Evolutionary conservation across 495 filamentous ascomycete genomes (phyloP).

Genomic region (Penicillium nucicola): DNA sequence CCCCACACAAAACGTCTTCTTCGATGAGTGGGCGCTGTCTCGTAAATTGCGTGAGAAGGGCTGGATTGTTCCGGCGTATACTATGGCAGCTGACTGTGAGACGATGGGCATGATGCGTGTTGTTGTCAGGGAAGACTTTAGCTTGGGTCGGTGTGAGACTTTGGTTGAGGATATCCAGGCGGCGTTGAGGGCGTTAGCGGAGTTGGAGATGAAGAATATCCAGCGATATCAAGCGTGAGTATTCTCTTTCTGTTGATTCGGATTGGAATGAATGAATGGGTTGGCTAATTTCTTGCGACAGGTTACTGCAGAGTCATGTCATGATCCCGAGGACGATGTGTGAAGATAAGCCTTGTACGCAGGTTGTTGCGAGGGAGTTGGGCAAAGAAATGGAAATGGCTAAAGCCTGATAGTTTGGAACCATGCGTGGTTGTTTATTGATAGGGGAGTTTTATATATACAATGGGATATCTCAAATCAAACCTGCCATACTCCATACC

Average conservation of each 20-base stretch:
- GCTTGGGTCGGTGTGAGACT: slow-evolving; percentile 64
- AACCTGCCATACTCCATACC: too few relatives aligned
- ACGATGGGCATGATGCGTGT: slow-evolving; percentile 79
- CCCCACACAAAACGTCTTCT: slow-evolving; percentile 52
- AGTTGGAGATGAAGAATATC: slow-evolving; percentile 55
- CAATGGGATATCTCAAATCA: too few relatives aligned
- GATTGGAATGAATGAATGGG: not conserved
- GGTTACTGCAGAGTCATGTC: slow-evolving; percentile 1
- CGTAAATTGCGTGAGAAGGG: slow-evolving; percentile 74
- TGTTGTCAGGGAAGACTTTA: slow-evolving; percentile 87
- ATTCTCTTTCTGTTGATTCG: not conserved
- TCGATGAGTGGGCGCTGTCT: slow-evolving; percentile 77
- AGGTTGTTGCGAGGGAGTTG: not conserved
- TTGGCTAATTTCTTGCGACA: not conserved
- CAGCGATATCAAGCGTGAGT: slow-evolving; percentile 55
- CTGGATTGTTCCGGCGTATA: slow-evolving; percentile 90
- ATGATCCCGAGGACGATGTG: not conserved
- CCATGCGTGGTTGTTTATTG: not conserved
- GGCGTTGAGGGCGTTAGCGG: slow-evolving; percentile 65
- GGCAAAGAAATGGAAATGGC: not conserved
- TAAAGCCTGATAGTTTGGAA: not conserved
- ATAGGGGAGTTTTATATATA: too few relatives aligned
- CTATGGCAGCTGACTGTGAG: slow-evolving; percentile 79
- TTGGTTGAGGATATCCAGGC: slow-evolving; percentile 69
- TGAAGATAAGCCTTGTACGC: not conserved